Base-by-base conservation (phyloP, 768 basidiomycete genomes). In the Psilocybe cubensis region DNA sequence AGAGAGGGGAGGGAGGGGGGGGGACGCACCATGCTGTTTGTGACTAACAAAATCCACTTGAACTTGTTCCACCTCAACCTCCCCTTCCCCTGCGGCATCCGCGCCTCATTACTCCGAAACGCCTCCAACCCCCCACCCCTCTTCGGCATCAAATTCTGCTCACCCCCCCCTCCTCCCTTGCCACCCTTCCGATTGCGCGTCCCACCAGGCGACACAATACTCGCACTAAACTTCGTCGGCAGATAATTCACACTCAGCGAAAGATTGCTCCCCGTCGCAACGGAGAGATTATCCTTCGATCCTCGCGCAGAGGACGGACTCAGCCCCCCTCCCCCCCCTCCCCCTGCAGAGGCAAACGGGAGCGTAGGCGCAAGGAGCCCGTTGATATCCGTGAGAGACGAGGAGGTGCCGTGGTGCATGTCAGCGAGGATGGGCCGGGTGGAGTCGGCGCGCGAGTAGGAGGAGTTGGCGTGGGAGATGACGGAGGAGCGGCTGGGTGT, bases 51-150 rank as follows among this genome's bases (percentile, higher is more conserved):
- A 12, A 79, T 73, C 90, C 90, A 93, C 69, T 95, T 94, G 79
- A 93, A 94, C 61, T 77, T 81, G 68, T 86, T 94, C 92, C 92
- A 94, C n/a, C 85, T 75, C 55, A 89, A 72, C 57, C 73, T 73
- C 33, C 60, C 65, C 31, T 55, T 63, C 49, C 75, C 70, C 58
- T 74, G 73, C 66, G 74, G 68, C 77, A 87, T 87, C 27, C 85
- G 69, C 0, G 72, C 59, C 57, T 84, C 84, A 29, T 79, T 76
- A 27, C 68, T 74, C 27, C 74, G 74, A 58, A 85, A 86, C 4
- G 86, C 90, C 61, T 89, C 86, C 10, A 87, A 73, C 0, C 89
- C 88, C 10, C 88, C 88, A 25, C 90, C 89, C 43, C 75, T 81
- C 72, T 87, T 87, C 10, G 83, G 84, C 23, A 63, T 64, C 24